phyloP scores from a whole-genome alignment of 768 basidiomycete genomes.

The Asterophora parasitica region DNA sequence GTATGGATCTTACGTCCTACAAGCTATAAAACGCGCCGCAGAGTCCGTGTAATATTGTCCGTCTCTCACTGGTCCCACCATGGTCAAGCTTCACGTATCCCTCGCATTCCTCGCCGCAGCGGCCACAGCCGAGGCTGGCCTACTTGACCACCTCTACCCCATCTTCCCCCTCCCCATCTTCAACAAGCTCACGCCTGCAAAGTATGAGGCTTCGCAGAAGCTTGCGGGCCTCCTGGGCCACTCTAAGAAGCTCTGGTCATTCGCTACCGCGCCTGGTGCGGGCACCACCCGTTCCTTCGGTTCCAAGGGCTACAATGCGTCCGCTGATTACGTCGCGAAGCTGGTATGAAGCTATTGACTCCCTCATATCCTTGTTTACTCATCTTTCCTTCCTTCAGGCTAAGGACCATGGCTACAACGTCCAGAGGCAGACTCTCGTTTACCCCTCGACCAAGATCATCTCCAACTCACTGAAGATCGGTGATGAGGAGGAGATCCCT shows the following conservation, averaged over 20 bases:
- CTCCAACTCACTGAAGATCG: constrained; percentile 7
- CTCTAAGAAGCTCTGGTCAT: constrained; percentile 24
- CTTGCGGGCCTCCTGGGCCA: constrained; percentile 22
- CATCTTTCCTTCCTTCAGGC: neutral
- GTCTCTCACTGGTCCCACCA: neutral
- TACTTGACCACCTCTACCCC: neutral
- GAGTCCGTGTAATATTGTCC: neutral
- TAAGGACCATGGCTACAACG: constrained; percentile 23
- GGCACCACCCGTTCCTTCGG: constrained; percentile 26
- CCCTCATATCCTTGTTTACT: neutral
- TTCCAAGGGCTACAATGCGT: constrained; percentile 26
- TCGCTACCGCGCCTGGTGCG: constrained; percentile 19
- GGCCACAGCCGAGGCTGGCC: constrained; percentile 1
- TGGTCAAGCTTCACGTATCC: neutral
- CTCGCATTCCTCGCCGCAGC: constrained; percentile 1
- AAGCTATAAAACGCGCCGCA: neutral
- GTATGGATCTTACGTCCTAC: neutral
- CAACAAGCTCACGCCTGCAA: constrained; percentile 12
- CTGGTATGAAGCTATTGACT: constrained; percentile 13
- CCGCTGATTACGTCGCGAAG: constrained; percentile 24
- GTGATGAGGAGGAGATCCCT: constrained; percentile 1
- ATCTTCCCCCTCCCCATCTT: constrained; percentile 1
- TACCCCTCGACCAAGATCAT: constrained; percentile 18
- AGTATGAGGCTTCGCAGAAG: constrained; percentile 10
- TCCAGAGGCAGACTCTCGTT: constrained; percentile 24